These are phyloP conservation scores for Pulveroboletus sp. DNA, from an alignment of 768 basidiomycete species.

Conservation along the genomic window DNA sequence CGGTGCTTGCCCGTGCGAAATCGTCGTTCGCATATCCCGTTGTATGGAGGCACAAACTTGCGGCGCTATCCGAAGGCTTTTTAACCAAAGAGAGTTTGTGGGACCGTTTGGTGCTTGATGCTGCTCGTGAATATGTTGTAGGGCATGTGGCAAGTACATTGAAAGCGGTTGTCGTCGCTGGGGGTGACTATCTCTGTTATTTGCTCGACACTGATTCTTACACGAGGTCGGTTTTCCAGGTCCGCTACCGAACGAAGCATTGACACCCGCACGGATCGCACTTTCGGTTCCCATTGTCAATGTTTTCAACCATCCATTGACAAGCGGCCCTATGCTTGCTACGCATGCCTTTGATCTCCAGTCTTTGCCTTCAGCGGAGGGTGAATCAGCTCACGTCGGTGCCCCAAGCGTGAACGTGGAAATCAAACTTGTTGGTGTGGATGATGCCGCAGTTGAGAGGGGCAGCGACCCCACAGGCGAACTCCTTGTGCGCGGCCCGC, in stretches of 20 bases:
- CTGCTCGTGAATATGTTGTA: slow-evolving; percentile 56
- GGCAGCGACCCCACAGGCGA: slow-evolving; percentile 64
- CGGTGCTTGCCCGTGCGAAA: slow-evolving; percentile 52
- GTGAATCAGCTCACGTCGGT: slow-evolving; percentile 51
- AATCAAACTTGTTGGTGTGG: slow-evolving; percentile 66
- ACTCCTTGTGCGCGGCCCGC: slow-evolving; percentile 66
- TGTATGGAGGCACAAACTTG: slow-evolving; percentile 75
- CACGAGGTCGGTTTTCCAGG: slow-evolving; percentile 34
- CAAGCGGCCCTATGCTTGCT: slow-evolving; percentile 75
- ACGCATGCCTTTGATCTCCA: slow-evolving; percentile 86
- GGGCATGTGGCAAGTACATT: slow-evolving; percentile 60
- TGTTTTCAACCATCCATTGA: slow-evolving; percentile 54
- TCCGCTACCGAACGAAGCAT: slow-evolving; percentile 41
- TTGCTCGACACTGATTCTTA: not conserved
- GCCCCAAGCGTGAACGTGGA: slow-evolving; percentile 86
- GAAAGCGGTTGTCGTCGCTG: slow-evolving; percentile 67
- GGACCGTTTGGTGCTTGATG: slow-evolving; percentile 75
- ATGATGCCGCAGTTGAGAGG: slow-evolving; percentile 59
- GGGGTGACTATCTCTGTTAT: slow-evolving; percentile 44
- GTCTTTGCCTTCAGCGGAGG: slow-evolving; percentile 46
- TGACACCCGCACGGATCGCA: slow-evolving; percentile 66
- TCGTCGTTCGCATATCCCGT: slow-evolving; percentile 54
- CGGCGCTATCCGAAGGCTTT: slow-evolving; percentile 67
- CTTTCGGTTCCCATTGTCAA: slow-evolving; percentile 76
- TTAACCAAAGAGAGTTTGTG: slow-evolving; percentile 76